Evolutionary conservation across 2,329 filamentous ascomycete genomes (phyloP).

Genomic region (Xylaria polymorpha): DNA sequence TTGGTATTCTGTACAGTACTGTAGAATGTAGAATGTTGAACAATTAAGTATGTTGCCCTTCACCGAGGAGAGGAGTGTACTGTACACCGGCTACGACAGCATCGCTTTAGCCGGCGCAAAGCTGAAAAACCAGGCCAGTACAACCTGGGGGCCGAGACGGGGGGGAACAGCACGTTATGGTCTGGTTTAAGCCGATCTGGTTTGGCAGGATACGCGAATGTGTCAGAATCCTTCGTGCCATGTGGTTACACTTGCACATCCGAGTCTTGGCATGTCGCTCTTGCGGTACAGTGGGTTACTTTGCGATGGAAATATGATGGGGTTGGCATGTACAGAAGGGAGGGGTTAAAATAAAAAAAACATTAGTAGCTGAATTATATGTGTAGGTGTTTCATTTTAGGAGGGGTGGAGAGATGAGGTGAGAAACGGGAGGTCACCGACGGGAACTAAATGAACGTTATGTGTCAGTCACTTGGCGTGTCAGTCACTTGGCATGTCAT

Average conservation of each 20-base stretch:
- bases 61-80: neutral
- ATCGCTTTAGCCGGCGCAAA: neutral
- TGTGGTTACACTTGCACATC: constrained; percentile 29
- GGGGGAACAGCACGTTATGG: neutral
- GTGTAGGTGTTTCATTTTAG: neutral
- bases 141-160: neutral
- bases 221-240: constrained; percentile 34
- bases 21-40: too few species aligned
- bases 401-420: constrained; percentile 3
- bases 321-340: constrained; percentile 1
- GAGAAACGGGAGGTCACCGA: neutral
- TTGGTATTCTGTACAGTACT: neutral
- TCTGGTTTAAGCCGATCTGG: constrained; percentile 10
- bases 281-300: constrained; percentile 15
- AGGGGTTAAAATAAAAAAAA: constrained; percentile 6
- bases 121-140: constrained; percentile 15
- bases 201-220: constrained; percentile 28
- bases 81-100: neutral
- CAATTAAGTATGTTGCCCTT: neutral
- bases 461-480: neutral
- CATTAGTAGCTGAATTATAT: neutral
- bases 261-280: constrained; percentile 27
- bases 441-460: neutral
- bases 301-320: constrained; percentile 21
- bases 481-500: constrained; percentile 6